Base-by-base conservation (phyloP, 805 yeast genomes). In the Schizosaccharomyces japonicus region DNA sequence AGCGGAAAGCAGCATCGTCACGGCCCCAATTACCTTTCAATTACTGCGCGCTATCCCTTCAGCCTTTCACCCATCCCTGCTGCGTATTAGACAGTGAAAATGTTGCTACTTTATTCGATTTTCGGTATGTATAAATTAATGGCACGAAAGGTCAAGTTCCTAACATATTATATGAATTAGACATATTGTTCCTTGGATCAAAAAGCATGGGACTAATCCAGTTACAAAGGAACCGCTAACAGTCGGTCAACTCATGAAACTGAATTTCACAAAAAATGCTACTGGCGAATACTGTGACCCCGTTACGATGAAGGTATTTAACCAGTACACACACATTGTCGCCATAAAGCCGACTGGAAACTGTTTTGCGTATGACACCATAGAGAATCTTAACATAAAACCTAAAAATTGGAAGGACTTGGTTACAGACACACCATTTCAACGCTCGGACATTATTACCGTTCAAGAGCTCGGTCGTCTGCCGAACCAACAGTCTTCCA, bases 11-110 rank as follows among this genome's bases (percentile, higher is more conserved):
- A 26, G 45, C 42, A 23, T 30, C 45, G 8, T 48, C 26, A 50
- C 48, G 30, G 17, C 52, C 40, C 28, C 51, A 45, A 21, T 50
- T 54, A 39, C 61, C 63, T 17, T 61, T 61, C 48, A 58, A 59
- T 53, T 51, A 59, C 30, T 61, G 64, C 49, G 47, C 57, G 23
- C 56, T 61, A 13, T 55, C 62, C 39, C 54, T 55, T 36, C 60
- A 56, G 49, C 60, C 62, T 4, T 52, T 44, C 46, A 49, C 29
- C 50, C 50, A 26, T 25, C 55, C 58, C 7, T 53, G 59, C 40
- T 51, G 55, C 30, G 63, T 59, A 39, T 19, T 19, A 13, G 48
- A 55, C 23, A 63, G 64, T 15, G 27, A 25, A 25, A 29, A 29
- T 7, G 23, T 21, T 7, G 46, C 46, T 25, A 56, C 57, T 47